Conservation (phyloP, 495 filamentous ascomycete genomes). For the Trichoderma gamsii region DNA sequence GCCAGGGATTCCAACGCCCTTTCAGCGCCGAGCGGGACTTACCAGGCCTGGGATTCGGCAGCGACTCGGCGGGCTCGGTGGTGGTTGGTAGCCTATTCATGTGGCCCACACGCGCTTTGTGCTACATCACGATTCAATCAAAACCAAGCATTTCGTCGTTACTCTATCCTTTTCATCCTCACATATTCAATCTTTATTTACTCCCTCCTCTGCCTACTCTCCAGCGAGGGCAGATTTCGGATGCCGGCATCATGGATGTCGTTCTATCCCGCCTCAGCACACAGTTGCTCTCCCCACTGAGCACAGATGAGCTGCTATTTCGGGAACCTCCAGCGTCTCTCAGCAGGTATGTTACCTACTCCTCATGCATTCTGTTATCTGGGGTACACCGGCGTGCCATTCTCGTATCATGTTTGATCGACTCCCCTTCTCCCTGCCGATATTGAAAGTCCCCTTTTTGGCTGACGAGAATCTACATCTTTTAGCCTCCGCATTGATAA, state of each 20-base stretch:
- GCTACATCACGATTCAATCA: neutral
- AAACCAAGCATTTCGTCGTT: neutral
- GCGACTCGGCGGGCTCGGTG: neutral
- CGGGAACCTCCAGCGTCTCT: neutral
- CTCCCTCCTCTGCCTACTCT: neutral
- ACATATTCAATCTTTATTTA: neutral
- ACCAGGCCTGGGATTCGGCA: neutral
- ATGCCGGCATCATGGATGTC: conserved; percentile 11
- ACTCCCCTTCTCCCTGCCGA: neutral
- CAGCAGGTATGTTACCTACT: neutral
- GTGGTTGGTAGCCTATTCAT: neutral
- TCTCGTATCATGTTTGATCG: neutral
- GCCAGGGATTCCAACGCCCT: conserved; percentile 8
- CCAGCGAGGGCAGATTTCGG: neutral
- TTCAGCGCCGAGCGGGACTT: neutral
- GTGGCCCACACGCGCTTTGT: neutral
- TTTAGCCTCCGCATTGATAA: neutral
- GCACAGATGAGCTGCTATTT: conserved; percentile 5
- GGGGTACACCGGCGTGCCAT: neutral
- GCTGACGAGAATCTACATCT: neutral
- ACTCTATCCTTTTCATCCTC: neutral
- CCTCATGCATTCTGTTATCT: neutral
- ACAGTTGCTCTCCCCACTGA: neutral
- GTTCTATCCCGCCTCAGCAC: neutral
- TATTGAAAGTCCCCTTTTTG: neutral